These are phyloP conservation scores for Corinectria fuckeliana DNA, from an alignment of 2,329 filamentous ascomycete genomes.

Conservation along the genomic window DNA sequence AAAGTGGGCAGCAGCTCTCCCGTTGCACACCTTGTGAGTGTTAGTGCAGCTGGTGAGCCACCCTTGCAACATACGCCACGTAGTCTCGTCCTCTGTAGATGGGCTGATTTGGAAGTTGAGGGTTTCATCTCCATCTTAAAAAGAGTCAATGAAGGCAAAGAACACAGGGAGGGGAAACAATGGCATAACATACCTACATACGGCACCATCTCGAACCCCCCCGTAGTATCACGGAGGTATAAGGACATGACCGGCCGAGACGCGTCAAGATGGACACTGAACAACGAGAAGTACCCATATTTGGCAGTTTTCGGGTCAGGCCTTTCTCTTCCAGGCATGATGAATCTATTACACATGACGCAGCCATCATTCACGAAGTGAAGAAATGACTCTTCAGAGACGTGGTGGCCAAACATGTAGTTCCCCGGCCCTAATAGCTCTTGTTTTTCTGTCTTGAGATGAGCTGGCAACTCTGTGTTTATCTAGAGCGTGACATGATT, in stretches of 20 bases:
- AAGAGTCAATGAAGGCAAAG: neutral
- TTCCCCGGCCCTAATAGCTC: neutral
- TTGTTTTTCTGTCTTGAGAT: neutral
- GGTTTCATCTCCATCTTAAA: neutral
- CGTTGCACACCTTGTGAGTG: neutral
- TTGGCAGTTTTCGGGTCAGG: neutral
- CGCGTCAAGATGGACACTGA: neutral
- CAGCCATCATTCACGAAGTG: neutral
- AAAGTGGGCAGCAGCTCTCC: neutral
- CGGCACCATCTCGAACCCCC: neutral
- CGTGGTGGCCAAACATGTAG: neutral
- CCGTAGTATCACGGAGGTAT: too few relatives aligned
- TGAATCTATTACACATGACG: neutral
- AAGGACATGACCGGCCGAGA: neutral
- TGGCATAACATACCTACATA: neutral
- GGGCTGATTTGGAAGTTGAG: neutral
- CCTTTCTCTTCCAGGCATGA: neutral
- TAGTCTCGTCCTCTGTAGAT: neutral
- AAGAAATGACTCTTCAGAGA: neutral
- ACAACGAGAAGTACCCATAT: neutral
- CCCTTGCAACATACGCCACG: neutral
- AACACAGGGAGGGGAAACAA: neutral
- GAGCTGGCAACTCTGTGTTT: neutral
- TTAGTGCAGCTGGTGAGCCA: neutral
- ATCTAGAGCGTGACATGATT: neutral